Conservation (phyloP, 2,329 filamentous ascomycete species). For the Dothideomycetidae sp. region DNA sequence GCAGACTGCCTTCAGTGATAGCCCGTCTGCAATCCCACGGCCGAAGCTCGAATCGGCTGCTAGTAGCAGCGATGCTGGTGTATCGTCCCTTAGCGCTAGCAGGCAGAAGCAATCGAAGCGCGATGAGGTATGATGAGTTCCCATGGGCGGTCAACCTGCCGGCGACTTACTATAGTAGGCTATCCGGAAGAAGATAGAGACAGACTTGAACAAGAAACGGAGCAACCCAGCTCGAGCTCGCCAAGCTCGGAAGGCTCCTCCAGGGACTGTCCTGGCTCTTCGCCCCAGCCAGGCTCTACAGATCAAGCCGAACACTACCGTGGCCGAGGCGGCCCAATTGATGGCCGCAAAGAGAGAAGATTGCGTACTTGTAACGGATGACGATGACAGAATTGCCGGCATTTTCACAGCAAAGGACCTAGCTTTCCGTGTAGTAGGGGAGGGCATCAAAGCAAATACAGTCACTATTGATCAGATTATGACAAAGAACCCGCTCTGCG, state of each 20-base stretch:
- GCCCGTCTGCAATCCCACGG: conserved; percentile 52
- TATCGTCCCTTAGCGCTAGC: conserved; percentile 74
- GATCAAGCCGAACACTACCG: conserved; percentile 88
- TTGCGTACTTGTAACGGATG: conserved; percentile 92
- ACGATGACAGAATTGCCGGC: conserved; percentile 92
- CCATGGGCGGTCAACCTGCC: not conserved
- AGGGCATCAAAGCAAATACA: conserved; percentile 73
- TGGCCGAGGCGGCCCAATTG: conserved; percentile 89
- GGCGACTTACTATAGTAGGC: conserved; percentile 55
- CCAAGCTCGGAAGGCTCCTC: conserved; percentile 82
- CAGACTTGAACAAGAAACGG: conserved; percentile 95
- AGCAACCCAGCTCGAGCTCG: conserved; percentile 62
- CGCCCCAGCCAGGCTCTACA: conserved; percentile 92
- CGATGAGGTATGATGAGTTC: conserved; percentile 66
- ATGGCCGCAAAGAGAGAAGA: conserved; percentile 99
- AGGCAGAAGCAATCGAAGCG: conserved; percentile 92
- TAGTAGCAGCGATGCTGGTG: conserved; percentile 35
- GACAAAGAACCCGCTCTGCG: conserved; percentile 98
- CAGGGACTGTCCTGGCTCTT: conserved; percentile 86
- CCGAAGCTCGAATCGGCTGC: conserved; percentile 49
- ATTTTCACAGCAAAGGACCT: conserved; percentile 99
- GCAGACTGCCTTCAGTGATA: conserved; percentile 45
- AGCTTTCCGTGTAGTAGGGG: conserved; percentile 88
- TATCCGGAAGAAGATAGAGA: conserved; percentile 93
- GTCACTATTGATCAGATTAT: conserved; percentile 97